Base-by-base conservation (phyloP, 2,329 filamentous ascomycete species). In the Ceratocystis lukuohia region DNA sequence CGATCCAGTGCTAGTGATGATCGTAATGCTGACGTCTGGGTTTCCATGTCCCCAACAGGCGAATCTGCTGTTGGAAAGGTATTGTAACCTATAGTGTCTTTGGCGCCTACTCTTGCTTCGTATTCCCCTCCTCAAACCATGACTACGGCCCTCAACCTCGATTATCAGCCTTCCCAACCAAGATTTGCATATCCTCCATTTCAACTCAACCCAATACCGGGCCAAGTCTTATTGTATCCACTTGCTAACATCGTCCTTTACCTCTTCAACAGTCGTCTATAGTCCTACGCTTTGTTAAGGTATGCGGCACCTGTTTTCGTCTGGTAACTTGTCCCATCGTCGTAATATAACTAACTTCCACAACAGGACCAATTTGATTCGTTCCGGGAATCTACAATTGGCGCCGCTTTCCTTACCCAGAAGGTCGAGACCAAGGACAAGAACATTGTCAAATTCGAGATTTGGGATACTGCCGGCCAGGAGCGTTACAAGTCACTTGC, bases 11-110 rank as follows among this genome's bases (percentile, higher is more conserved):
- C 84, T 99, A 72, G 94, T 99, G 71, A 82, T 99, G 74, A 83
- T 99, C 70, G 94, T 94, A 97, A 84, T 71, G 88, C 74, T 45
- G 20, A 22, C 6, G 20, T 28, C 41, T 3, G 6, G 15, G 30
- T 12, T 33, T 33, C 17, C 12, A n/a, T 17, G 6, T n/a, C 10
- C n/a, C 7, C 15, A 12, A 25, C 33, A 67, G 93, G 94, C 76
- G 94, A 99, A 82, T 99, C 94, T 72, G 94, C 94, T 68, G 94
- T 99, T 67, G 94, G 94, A 87, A 99, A 99, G 89, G 91, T 95
- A 78, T 71, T 74, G 71, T 67, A 48, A 53, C 20, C 33, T 15
- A 37, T 22, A 15, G n/a, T 48, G 8, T 61, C 33, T 62, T 8
- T 61, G 28, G 28, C 53, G 53, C 53, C 30, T 57, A 33, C 53